Evolutionary conservation across 257 asterid species (phyloP).

Genomic region (Lycium barbarum): DNA sequence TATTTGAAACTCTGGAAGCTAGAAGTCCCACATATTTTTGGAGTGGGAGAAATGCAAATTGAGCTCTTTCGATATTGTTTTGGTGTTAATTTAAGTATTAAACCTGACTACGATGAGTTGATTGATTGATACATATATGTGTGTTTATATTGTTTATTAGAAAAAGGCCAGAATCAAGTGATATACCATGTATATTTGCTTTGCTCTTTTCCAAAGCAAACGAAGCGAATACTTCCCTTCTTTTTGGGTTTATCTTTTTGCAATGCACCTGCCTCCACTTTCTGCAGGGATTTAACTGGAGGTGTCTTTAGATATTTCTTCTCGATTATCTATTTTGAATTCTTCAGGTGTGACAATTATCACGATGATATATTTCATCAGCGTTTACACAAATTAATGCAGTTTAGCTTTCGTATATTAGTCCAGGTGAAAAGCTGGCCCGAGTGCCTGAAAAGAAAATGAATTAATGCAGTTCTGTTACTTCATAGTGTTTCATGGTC

Average conservation of each 20-base stretch:
- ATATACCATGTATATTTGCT: not conserved
- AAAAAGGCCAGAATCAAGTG: not conserved
- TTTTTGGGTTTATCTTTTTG: not conserved
- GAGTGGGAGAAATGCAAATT: not conserved
- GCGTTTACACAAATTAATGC: not conserved
- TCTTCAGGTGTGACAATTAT: not conserved
- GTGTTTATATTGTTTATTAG: not conserved
- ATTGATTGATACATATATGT: not conserved
- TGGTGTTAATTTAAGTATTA: not conserved
- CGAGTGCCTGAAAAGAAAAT: not conserved
- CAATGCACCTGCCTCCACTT: conserved; percentile 18
- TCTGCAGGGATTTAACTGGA: conserved; percentile 17
- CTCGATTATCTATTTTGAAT: not conserved
- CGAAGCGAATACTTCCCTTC: not conserved
- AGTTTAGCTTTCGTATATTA: not conserved
- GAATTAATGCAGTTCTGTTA: conserved; percentile 19
- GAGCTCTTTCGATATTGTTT: not conserved
- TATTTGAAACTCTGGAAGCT: not conserved
- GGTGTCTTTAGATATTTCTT: not conserved
- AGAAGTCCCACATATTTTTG: not conserved
- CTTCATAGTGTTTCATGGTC: conserved; percentile 15
- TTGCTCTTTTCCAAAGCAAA: not conserved
- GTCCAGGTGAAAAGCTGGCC: not conserved
- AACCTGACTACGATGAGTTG: not conserved
- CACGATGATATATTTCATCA: not conserved